phyloP scores from a whole-genome alignment of 495 filamentous ascomycete genomes.

The Penicillium longicatenatum region DNA sequence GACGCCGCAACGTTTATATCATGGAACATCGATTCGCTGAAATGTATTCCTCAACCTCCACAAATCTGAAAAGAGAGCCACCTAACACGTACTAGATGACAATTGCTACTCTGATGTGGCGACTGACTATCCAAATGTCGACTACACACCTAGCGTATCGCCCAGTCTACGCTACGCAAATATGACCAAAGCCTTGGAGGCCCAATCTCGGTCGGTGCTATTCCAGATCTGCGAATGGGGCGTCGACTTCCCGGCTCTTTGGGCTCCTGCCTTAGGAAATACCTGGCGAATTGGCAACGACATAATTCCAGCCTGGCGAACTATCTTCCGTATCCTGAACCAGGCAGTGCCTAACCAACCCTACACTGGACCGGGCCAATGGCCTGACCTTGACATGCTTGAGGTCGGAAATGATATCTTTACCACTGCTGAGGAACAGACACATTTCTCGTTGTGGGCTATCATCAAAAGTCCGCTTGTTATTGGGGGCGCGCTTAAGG shows the following conservation, averaged over 20 bases:
- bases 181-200: conserved; percentile 33
- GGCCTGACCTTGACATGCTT: conserved; percentile 60
- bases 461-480: conserved; percentile 57
- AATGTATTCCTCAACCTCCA: conserved; percentile 29
- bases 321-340: conserved; percentile 51
- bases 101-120: conserved; percentile 52
- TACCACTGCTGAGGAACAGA: conserved; percentile 43
- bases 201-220: conserved; percentile 36
- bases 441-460: conserved; percentile 61
- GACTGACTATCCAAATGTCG: conserved; percentile 35
- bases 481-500: conserved; percentile 51
- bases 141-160: conserved; percentile 41
- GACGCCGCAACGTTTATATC: conserved; percentile 46
- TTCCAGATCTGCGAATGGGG: conserved; percentile 59
- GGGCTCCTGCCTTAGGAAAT: conserved; percentile 50
- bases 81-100: conserved; percentile 36
- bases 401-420: conserved; percentile 46
- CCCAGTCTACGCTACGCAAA: conserved; percentile 32
- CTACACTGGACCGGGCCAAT: conserved; percentile 44
- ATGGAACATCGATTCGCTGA: conserved; percentile 50
- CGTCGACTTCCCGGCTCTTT: conserved; percentile 48
- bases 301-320: conserved; percentile 54
- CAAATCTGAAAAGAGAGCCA: not conserved
- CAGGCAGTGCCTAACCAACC: conserved; percentile 45
- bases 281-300: conserved; percentile 58